These are phyloP conservation scores for Lepidium aucheri DNA, from an alignment of 345 rosid genomes.

Conservation along the genomic window DNA sequence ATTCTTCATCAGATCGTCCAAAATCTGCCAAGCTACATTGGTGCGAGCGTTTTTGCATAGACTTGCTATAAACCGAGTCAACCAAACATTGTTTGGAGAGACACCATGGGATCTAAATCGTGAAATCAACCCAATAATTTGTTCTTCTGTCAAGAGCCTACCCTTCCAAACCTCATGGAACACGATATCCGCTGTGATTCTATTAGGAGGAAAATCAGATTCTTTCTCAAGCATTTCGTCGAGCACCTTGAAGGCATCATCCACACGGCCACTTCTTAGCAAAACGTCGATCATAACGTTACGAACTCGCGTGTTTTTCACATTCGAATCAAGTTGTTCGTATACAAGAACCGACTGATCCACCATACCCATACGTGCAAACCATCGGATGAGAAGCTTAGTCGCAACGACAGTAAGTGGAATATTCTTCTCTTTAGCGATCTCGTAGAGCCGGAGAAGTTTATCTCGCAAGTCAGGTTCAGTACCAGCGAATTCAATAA, in stretches of 20 bases:
- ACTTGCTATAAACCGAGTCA: conserved; percentile 38
- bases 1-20: conserved; percentile 35
- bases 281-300: conserved; percentile 33
- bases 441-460: conserved; percentile 38
- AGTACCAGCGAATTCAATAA: conserved; percentile 42
- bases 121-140: conserved; percentile 34
- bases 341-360: conserved; percentile 39
- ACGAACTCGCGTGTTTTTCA: conserved; percentile 36
- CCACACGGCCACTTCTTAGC: conserved; percentile 30
- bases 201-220: conserved; percentile 36
- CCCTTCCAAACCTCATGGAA: conserved; percentile 34
- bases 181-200: conserved; percentile 36
- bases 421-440: conserved; percentile 40
- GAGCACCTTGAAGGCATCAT: conserved; percentile 64
- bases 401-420: conserved; percentile 40
- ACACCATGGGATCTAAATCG: conserved; percentile 38
- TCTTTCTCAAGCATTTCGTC: conserved; percentile 65
- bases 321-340: conserved; percentile 26
- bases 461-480: conserved; percentile 31
- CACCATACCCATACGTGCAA: conserved; percentile 42
- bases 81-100: conserved; percentile 40
- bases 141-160: conserved; percentile 29
- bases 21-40: conserved; percentile 40
- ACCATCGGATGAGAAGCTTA: conserved; percentile 39
- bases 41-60: conserved; percentile 35